Percentiles rank a stretch among this genome's conserved stretches.
These are phyloP conservation scores for Trichoderma sp. DNA, from an alignment of 2,329 filamentous ascomycete genomes.

Conservation along the genomic window DNA sequence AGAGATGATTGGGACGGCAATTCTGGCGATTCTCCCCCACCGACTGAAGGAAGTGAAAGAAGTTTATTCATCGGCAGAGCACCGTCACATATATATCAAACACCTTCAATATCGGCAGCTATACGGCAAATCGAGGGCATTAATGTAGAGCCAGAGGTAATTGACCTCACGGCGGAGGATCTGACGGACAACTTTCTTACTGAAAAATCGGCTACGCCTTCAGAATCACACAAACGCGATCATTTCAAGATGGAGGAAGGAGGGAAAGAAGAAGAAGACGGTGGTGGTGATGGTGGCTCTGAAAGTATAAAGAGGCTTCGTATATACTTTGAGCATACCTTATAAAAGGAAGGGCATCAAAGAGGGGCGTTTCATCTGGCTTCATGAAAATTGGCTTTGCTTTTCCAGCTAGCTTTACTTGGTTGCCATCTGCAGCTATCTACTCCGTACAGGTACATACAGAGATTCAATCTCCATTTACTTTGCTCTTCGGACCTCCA, in stretches of 20 bases:
- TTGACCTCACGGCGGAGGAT: slow-evolving; percentile 11
- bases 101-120: neutral
- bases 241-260: neutral
- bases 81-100: neutral
- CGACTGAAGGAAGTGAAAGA: neutral
- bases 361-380: neutral
- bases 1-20: neutral
- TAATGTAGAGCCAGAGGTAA: neutral
- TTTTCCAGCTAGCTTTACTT: neutral
- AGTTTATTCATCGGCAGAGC: neutral
- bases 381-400: neutral
- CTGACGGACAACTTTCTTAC: neutral
- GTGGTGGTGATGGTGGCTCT: neutral
- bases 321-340: neutral
- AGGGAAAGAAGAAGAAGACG: neutral
- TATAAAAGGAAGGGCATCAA: neutral
- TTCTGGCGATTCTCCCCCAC: neutral
- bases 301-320: neutral
- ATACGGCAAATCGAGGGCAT: neutral
- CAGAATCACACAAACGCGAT: neutral
- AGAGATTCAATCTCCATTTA: neutral
- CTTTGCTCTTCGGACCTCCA: neutral
- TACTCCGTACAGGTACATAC: too few relatives aligned
- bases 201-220: neutral
- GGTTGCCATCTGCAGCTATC: neutral